Evolutionary conservation across 106 monocot species (phyloP).

Genomic region (Xerophyta viscosa): DNA sequence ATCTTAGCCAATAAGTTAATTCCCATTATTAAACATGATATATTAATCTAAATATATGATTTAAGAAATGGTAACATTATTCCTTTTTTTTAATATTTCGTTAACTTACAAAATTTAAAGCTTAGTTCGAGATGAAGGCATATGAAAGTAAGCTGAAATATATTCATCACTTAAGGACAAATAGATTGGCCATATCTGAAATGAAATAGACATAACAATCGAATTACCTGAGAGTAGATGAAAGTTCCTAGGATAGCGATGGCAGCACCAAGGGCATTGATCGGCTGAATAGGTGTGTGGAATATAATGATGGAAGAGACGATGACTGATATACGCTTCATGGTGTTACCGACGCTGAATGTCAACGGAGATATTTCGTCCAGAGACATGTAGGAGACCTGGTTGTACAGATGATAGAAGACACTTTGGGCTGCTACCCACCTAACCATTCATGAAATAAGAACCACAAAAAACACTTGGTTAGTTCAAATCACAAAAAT

Average conservation of each 20-base stretch:
- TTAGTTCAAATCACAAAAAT: background rate
- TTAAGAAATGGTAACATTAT: too few species aligned
- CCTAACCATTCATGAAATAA: conserved; percentile 20
- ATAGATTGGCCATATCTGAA: background rate
- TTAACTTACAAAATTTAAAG: too few species aligned
- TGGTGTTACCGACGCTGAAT: conserved; percentile 78
- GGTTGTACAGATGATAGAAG: conserved; percentile 86
- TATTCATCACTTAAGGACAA: background rate
- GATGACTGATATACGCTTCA: conserved; percentile 80
- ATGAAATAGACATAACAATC: background rate
- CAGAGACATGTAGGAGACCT: conserved; percentile 82
- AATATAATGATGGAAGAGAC: conserved; percentile 78
- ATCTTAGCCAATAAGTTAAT: too few species aligned
- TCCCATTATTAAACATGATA: too few species aligned
- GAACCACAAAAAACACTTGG: conserved; percentile 7
- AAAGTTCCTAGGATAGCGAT: conserved; percentile 72
- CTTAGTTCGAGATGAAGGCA: too few species aligned
- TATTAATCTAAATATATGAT: too few species aligned
- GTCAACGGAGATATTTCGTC: conserved; percentile 79
- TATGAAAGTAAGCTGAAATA: too few species aligned
- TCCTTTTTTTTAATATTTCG: too few species aligned
- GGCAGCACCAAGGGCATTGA: conserved; percentile 75
- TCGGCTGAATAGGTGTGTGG: conserved; percentile 65
- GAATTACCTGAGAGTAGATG: conserved; percentile 74
- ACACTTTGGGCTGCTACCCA: conserved; percentile 77